Conservation (phyloP, 2,329 filamentous ascomycete species). For the Fusarium pseudograminearum region DNA sequence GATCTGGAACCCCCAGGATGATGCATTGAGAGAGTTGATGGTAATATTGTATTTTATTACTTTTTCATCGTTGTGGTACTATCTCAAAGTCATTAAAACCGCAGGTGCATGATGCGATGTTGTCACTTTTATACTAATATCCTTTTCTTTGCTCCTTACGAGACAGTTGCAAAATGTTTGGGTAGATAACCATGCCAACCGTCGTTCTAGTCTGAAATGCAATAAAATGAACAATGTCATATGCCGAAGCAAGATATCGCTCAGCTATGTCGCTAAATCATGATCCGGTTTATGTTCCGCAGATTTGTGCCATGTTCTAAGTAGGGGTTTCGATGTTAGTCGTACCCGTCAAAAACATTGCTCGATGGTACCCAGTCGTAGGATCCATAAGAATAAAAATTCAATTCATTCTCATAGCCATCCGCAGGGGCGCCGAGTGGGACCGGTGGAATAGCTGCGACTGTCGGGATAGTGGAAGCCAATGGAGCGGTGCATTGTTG, state of each 20-base stretch:
- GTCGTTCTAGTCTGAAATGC: not conserved
- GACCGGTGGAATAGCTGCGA: slow-evolving; percentile 2
- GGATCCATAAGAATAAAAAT: slow-evolving; percentile 58
- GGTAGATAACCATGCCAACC: not conserved
- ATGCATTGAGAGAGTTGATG: not conserved
- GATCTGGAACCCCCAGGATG: not conserved
- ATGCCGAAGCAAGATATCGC: not conserved
- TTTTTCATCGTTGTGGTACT: not conserved
- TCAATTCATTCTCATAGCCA: slow-evolving; percentile 61
- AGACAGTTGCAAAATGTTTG: not conserved
- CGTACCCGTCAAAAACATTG: slow-evolving; percentile 42
- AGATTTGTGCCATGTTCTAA: not conserved
- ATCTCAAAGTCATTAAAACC: not conserved
- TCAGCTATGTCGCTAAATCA: not conserved
- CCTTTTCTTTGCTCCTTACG: not conserved
- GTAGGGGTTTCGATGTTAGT: not conserved
- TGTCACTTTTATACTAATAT: not conserved
- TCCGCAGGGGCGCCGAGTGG: slow-evolving; percentile 53
- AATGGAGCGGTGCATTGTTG: slow-evolving; percentile 24
- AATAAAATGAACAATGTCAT: not conserved
- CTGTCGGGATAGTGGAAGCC: slow-evolving; percentile 12
- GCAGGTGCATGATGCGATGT: not conserved
- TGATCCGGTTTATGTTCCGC: not conserved
- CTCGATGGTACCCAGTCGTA: slow-evolving; percentile 39
- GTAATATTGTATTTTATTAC: not conserved